phyloP scores from a whole-genome alignment of 305 asterid species.

The Solanum hybrid region DNA sequence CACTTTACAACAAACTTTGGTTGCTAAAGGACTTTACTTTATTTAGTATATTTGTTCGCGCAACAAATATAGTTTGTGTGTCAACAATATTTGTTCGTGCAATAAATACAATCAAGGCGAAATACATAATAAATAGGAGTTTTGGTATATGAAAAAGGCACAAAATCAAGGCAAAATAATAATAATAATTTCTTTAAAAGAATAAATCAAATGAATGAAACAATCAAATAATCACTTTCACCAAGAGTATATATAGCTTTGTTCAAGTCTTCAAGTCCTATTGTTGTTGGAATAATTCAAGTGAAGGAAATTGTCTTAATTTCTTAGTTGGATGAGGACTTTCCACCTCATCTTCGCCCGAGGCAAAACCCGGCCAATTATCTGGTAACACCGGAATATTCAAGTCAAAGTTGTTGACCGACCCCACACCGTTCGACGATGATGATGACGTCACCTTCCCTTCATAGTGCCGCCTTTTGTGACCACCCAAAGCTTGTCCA shows the following conservation, averaged over 20 bases:
- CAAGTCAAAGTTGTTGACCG: conserved; percentile 50
- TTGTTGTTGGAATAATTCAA: conserved; percentile 11
- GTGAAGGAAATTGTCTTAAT: conserved; percentile 20
- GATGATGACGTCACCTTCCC: conserved; percentile 18
- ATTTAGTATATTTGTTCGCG: neutral
- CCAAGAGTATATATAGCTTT: neutral
- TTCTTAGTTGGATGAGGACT: conserved; percentile 65
- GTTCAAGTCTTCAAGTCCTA: neutral
- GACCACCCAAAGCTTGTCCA: conserved; percentile 90
- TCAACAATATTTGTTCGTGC: neutral
- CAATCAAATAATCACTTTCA: neutral
- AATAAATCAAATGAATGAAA: neutral
- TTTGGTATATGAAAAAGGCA: too few relatives aligned
- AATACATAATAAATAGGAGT: too few relatives aligned
- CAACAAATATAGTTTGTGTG: neutral
- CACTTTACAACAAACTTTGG: neutral
- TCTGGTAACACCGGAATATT: conserved; percentile 45
- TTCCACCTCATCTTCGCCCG: conserved; percentile 47
- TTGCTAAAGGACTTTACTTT: too few relatives aligned
- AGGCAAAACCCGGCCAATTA: conserved; percentile 21
- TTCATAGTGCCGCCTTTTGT: conserved; percentile 82
- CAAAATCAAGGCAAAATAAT: too few relatives aligned
- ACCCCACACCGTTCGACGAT: conserved; percentile 34
- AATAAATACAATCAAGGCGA: too few relatives aligned
- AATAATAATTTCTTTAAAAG: neutral